Evolutionary conservation across 1,284 basidiomycete genomes (phyloP).

Genomic region (Irpex lacteus): DNA sequence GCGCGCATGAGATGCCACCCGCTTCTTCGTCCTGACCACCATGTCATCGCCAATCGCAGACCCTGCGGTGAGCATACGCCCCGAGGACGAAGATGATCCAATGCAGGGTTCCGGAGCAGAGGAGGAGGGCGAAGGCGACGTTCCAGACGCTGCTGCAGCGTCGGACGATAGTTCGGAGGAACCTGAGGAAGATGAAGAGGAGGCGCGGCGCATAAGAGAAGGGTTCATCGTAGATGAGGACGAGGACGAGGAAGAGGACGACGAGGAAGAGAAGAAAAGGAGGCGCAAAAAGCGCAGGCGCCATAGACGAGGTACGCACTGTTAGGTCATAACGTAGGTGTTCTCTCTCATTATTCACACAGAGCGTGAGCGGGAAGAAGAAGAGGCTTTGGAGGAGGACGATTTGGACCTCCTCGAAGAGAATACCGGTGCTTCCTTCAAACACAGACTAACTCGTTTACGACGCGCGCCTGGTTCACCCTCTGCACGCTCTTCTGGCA

Average conservation of each 20-base stretch:
- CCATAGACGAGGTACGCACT: constrained; percentile 55
- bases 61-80: constrained; percentile 24
- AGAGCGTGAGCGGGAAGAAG: constrained; percentile 42
- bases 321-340: not conserved
- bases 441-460: constrained; percentile 67
- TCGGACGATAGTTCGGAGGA: constrained; percentile 87
- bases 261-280: constrained; percentile 55
- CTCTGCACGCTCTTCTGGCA: constrained; percentile 57
- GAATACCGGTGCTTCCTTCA: constrained; percentile 82
- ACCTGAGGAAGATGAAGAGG: constrained; percentile 81
- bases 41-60: constrained; percentile 55
- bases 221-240: constrained; percentile 89
- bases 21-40: constrained; percentile 24
- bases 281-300: constrained; percentile 59
- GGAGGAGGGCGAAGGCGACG: constrained; percentile 53
- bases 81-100: constrained; percentile 47
- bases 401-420: constrained; percentile 94
- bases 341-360: constrained; percentile 19
- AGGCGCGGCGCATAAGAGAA: constrained; percentile 68
- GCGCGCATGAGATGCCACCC: constrained; percentile 12
- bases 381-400: constrained; percentile 89
- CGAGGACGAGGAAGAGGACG: constrained; percentile 65
- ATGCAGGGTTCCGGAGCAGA: constrained; percentile 53
- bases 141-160: constrained; percentile 29
- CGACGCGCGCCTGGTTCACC: constrained; percentile 74